These are phyloP conservation scores for Cystofilobasidium bisporidii DNA, from an alignment of 768 basidiomycete species.

Conservation along the genomic window DNA sequence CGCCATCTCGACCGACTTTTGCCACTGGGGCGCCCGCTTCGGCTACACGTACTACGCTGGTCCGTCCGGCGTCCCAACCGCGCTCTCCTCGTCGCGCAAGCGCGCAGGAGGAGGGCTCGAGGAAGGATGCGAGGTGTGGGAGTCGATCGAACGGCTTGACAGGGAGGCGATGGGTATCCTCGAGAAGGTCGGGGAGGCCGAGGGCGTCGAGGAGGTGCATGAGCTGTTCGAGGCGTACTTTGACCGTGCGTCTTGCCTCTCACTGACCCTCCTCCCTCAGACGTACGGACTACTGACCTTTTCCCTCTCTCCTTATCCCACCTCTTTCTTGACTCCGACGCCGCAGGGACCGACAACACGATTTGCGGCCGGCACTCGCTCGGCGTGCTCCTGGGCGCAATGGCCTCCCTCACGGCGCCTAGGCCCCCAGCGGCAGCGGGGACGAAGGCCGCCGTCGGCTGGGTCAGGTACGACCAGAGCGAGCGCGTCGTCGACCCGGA, in stretches of 20 bases:
- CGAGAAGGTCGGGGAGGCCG: slow-evolving; percentile 28
- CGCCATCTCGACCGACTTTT: slow-evolving; percentile 91
- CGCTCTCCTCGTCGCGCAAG: no score
- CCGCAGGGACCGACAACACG: slow-evolving; percentile 68
- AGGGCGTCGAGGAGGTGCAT: slow-evolving; percentile 16
- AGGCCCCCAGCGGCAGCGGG: slow-evolving; percentile 40
- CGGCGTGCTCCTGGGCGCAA: slow-evolving; percentile 73
- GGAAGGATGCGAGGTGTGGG: slow-evolving; percentile 55
- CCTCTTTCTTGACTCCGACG: no score
- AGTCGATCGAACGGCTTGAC: slow-evolving; percentile 74
- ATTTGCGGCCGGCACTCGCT: slow-evolving; percentile 93
- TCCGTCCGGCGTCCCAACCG: no score
- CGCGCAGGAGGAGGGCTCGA: slow-evolving; percentile 24
- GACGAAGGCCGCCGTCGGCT: slow-evolving; percentile 46
- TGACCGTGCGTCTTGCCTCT: slow-evolving; percentile 27
- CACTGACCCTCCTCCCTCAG: neutral
- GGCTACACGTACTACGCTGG: slow-evolving; percentile 80
- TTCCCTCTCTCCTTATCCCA: no score
- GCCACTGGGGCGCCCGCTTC: slow-evolving; percentile 89
- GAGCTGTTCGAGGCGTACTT: slow-evolving; percentile 37
- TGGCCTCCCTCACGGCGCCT: slow-evolving; percentile 47
- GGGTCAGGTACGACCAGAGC: slow-evolving; percentile 92
- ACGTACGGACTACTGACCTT: neutral
- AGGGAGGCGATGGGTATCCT: slow-evolving; percentile 65
- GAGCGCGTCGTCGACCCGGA: slow-evolving; percentile 55